phyloP scores from a whole-genome alignment of 1,284 basidiomycete genomes.

The Bjerkandera adusta region DNA sequence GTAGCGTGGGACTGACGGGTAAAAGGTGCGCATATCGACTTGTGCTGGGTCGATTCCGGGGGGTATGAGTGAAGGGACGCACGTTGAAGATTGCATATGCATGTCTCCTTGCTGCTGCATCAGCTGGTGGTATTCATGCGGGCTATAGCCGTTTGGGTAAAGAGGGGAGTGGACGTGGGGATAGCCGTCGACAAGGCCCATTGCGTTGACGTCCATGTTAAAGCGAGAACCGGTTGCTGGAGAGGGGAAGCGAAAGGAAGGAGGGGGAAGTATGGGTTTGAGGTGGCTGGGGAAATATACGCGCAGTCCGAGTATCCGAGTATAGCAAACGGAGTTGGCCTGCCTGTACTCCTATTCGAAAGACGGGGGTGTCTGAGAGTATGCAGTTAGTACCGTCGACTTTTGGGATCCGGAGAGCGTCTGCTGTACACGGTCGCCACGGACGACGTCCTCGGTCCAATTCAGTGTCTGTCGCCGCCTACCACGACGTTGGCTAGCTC shows the following conservation, averaged over 20 bases:
- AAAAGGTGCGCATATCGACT: slow-evolving; percentile 71
- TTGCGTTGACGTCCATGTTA: not conserved
- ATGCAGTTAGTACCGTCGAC: not conserved
- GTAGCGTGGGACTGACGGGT: slow-evolving; percentile 36
- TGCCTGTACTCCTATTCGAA: slow-evolving; percentile 6
- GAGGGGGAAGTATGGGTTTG: not conserved
- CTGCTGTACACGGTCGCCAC: slow-evolving; percentile 1
- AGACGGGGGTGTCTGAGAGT: not conserved
- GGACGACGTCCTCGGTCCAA: slow-evolving; percentile 1
- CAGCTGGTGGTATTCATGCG: not conserved
- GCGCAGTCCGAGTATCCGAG: slow-evolving; percentile 5
- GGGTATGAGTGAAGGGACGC: slow-evolving; percentile 45
- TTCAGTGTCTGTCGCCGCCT: not conserved
- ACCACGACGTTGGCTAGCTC: not conserved
- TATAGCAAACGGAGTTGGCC: slow-evolving; percentile 8
- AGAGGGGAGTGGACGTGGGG: no score
- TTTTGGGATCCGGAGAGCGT: not conserved
- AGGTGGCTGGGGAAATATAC: slow-evolving; percentile 4
- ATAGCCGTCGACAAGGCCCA: not conserved
- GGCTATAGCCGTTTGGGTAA: no score
- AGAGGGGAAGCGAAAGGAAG: not conserved
- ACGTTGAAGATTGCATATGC: slow-evolving; percentile 31
- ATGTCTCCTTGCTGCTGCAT: slow-evolving; percentile 1
- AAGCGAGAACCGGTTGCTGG: not conserved
- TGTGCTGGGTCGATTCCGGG: slow-evolving; percentile 57